Conservation (phyloP, 2,329 filamentous ascomycete genomes). For the Chaetomiaceae sp. region DNA sequence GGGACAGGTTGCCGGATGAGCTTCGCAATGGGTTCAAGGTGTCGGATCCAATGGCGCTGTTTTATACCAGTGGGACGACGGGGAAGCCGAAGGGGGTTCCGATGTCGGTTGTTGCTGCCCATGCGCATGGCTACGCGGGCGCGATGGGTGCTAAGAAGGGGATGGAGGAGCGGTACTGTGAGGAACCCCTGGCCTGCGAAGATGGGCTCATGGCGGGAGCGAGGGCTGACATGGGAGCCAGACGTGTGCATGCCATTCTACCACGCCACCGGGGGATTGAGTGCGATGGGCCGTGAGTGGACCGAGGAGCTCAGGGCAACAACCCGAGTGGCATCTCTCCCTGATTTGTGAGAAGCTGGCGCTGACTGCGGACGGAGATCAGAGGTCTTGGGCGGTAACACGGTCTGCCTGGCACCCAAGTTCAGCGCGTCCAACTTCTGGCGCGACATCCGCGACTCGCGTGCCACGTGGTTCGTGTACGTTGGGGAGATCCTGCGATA, state of each 20-base stretch:
- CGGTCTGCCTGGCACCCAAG: constrained; percentile 56
- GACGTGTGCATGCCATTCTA: constrained; percentile 70
- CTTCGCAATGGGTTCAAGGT: constrained; percentile 46
- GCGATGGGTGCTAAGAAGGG: constrained; percentile 27
- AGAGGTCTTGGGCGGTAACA: constrained; percentile 45
- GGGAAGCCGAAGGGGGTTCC: constrained; percentile 66
- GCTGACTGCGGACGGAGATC: background rate
- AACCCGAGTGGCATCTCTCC: too few relatives aligned
- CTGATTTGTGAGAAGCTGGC: background rate
- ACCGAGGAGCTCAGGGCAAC: too few relatives aligned
- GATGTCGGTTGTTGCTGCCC: constrained; percentile 46
- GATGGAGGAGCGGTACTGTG: constrained; percentile 53
- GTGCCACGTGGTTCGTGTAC: constrained; percentile 67
- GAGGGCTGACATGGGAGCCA: constrained; percentile 1
- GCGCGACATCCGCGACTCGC: constrained; percentile 61
- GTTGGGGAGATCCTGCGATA: constrained; percentile 74
- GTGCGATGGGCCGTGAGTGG: constrained; percentile 39
- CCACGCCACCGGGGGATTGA: constrained; percentile 65
- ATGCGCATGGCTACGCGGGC: constrained; percentile 23
- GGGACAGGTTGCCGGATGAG: constrained; percentile 48
- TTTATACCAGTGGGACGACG: constrained; percentile 73
- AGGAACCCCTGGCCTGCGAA: background rate
- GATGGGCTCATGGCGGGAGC: too few relatives aligned
- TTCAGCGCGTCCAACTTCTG: constrained; percentile 69
- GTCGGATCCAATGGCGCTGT: constrained; percentile 53